Evolutionary conservation across 1,139 yeast species (phyloP), one percentile per base, ranked within the genome.

Genomic region (Suhomyces ambrosiae): DNA sequence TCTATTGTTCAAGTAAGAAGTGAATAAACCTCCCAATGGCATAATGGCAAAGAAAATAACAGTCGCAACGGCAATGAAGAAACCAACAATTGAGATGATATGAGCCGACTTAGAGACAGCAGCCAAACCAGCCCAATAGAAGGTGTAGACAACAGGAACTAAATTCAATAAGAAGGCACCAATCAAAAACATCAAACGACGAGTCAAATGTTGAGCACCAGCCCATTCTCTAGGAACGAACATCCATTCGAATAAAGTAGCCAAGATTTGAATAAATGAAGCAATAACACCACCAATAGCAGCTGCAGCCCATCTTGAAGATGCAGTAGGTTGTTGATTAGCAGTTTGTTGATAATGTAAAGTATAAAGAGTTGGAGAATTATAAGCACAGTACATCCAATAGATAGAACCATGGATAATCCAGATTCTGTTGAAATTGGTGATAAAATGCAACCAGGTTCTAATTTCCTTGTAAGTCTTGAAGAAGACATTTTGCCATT

Each of bases 211-310:
- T 70, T 92, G 97, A 64, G 97, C 97, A 66, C 98, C 98, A 23
- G 97, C 95, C 98, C 98, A 92, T 56, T 85, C 82, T 70, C 97
- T 83, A 47, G 98, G 98, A 47, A 92, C 98, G 60, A 88, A 92
- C 62, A 82, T 75, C 97, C 96, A 94, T 68, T 92, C 98, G 55
- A 86, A 80, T 34, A 89, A 43, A 15, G 98, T 92, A 35, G 98
- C 98, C 44, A 80, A 52, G 47, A 94, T 77, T 69, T 92, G 96
- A 57, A 92, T 79, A 39, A 78, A 57, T 45, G 82, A 68, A 38
- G 97, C 97, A 54, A 92, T 75, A 39, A 85, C 68, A 74, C 99
- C 98, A 67, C 94, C 98, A 57, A 90, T 74, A 39, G 95, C 96
- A 50, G 83, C 83, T 35, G 96, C 76, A 44, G 97, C 89, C 96